These are phyloP conservation scores for Calonectria multiphialidica DNA, from an alignment of 2,329 filamentous ascomycete species.

Conservation along the genomic window DNA sequence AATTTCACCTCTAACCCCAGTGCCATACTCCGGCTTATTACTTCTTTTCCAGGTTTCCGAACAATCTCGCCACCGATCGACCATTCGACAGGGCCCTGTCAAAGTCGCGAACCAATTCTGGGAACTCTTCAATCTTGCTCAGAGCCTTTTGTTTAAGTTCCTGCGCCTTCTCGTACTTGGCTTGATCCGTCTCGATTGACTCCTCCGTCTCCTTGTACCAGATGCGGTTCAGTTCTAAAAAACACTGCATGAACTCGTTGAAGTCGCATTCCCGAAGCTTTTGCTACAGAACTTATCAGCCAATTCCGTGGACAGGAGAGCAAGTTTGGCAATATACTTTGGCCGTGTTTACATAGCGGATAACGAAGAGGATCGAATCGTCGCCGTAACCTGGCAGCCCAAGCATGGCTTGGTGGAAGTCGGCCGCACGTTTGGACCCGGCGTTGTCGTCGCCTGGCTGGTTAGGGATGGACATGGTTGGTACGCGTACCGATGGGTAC, in stretches of 20 bases:
- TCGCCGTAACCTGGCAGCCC: constrained; percentile 44
- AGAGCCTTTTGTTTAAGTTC: constrained; percentile 39
- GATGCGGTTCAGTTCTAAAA: constrained; percentile 29
- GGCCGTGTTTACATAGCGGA: constrained; percentile 40
- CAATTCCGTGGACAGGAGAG: background rate
- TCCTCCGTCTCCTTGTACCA: constrained; percentile 22
- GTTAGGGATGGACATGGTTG: constrained; percentile 8
- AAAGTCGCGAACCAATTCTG: constrained; percentile 44
- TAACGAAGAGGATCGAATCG: constrained; percentile 46
- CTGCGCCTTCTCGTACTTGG: constrained; percentile 23
- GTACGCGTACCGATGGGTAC: background rate
- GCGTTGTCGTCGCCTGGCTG: constrained; percentile 15
- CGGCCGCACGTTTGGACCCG: constrained; percentile 42
- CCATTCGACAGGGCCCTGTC: constrained; percentile 39
- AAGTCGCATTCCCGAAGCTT: constrained; percentile 42
- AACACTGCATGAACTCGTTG: constrained; percentile 36
- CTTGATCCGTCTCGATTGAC: constrained; percentile 4
- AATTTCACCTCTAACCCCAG: background rate
- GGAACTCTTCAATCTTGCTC: constrained; percentile 42
- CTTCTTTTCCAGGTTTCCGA: background rate
- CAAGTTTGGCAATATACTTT: constrained; percentile 32
- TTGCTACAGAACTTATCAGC: constrained; percentile 23
- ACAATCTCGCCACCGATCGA: constrained; percentile 23
- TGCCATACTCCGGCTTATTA: background rate
- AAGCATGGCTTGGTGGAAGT: constrained; percentile 43